Evolutionary conservation across 805 yeast species (phyloP).

Genomic region (Candida multigemmis): DNA sequence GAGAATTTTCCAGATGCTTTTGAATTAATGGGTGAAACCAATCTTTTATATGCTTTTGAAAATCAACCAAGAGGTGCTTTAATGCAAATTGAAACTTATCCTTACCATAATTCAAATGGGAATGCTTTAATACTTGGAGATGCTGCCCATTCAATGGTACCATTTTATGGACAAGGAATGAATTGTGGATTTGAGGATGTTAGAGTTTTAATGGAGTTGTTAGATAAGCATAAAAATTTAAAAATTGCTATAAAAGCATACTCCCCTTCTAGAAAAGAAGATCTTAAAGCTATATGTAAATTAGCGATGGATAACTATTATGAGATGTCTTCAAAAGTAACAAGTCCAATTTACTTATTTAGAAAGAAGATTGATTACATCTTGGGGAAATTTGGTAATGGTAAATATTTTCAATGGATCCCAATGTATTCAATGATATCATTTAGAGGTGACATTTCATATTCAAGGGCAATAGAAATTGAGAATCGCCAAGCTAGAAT

Average conservation of each 20-base stretch:
- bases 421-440: slow-evolving; percentile 92
- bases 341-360: slow-evolving; percentile 47
- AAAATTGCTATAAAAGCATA: slow-evolving; percentile 45
- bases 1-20: slow-evolving; percentile 68
- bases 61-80: slow-evolving; percentile 70
- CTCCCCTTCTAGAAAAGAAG: slow-evolving; percentile 48
- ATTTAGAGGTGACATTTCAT: slow-evolving; percentile 74
- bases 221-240: slow-evolving; percentile 25
- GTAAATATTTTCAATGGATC: slow-evolving; percentile 46
- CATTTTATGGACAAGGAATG: slow-evolving; percentile 97
- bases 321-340: slow-evolving; percentile 82
- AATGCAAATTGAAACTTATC: slow-evolving; percentile 59
- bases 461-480: slow-evolving; percentile 54
- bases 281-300: slow-evolving; percentile 66
- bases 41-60: slow-evolving; percentile 39
- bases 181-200: slow-evolving; percentile 95
- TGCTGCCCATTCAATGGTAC: slow-evolving; percentile 96
- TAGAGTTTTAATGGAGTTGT: slow-evolving; percentile 47
- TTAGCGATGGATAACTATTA: slow-evolving; percentile 73
- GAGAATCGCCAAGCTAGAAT: slow-evolving; percentile 48
- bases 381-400: slow-evolving; percentile 50
- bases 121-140: slow-evolving; percentile 73
- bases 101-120: slow-evolving; percentile 56
- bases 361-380: slow-evolving; percentile 62
- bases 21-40: slow-evolving; percentile 52